Evolutionary conservation across 2,329 filamentous ascomycete genomes (phyloP), one percentile per base, ranked within the genome.

Genomic region (Paramyrothecium sp.): DNA sequence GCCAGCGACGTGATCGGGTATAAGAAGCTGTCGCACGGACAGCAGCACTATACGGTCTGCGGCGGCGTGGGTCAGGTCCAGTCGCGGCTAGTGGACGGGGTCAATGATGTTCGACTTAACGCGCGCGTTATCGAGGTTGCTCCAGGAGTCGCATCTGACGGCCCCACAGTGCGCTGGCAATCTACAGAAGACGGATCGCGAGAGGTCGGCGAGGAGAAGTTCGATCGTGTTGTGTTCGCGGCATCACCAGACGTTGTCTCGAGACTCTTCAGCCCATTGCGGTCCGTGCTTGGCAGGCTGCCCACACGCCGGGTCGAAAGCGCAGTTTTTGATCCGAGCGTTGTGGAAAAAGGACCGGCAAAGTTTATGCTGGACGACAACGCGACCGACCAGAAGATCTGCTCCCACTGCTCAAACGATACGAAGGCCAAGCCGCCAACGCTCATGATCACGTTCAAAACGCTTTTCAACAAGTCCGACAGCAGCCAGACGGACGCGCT

Each of bases 191-290:
- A 64, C 13, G 56, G 48, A 17, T 20, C 53, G 1, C 58, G 52
- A 4, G 16, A 56, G 17, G 13, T 62, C 20, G 30, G 34, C n/a
- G 63, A 71, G 22, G 73, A 78, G 19, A 54, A 62, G 0, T 85
- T 84, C 54, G 81, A 85, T 54, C 73, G 72, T 2, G 81, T 84
- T 1, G 69, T 86, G 22, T 69, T 86, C 1, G 82, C 81, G 0
- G 80, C 86, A 1, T 78, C 82, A 0, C 83, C 84, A 1, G 76
- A 84, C 59, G 75, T 83, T 3, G 80, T 79, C 0, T 77, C 73
- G 5, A 67, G 67, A 7, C 73, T 86, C 13, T 86, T 81, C 58
- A 60, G 67, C 1, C 79, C 79, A 0, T 61, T 83, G 3, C 59
- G 61, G 3, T 53, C 71, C 4, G 60, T 68, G 3, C 70, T 83